A percentile compares a stretch with the other conserved stretches of the same genome.
Conservation (phyloP, 106 monocot species). For the Ottelia alismoides region DNA sequence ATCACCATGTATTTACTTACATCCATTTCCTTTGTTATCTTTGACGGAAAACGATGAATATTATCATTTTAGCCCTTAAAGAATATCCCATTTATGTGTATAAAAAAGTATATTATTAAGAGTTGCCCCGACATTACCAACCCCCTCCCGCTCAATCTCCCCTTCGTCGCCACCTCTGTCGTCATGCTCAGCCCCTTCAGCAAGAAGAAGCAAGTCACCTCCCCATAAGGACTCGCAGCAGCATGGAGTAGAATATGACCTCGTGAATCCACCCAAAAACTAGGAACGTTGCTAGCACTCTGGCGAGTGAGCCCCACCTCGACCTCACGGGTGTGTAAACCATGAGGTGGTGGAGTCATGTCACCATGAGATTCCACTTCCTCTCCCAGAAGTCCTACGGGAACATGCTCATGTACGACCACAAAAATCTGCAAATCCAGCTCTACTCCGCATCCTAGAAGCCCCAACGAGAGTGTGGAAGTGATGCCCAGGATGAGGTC, state of each 20-base stretch:
- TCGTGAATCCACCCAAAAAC: conserved; percentile 22
- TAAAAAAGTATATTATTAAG: no score
- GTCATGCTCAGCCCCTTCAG: conserved; percentile 9
- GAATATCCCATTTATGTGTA: no score
- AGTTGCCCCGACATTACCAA: no score
- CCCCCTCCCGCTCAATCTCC: not conserved
- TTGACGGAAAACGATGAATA: no score
- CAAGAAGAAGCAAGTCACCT: conserved; percentile 13
- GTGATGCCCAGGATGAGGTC: conserved; percentile 23
- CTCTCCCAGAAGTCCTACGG: conserved; percentile 23
- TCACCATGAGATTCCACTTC: conserved; percentile 21
- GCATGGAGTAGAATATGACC: conserved; percentile 13
- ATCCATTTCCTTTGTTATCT: no score
- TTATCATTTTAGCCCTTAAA: no score
- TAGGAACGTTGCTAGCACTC: conserved; percentile 5
- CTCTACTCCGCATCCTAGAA: conserved; percentile 11
- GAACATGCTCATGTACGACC: conserved; percentile 8
- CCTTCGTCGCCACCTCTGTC: conserved; percentile 10
- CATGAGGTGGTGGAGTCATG: conserved; percentile 6
- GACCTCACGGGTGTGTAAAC: conserved; percentile 9
- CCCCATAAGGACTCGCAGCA: conserved; percentile 1
- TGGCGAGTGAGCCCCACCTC: not conserved
- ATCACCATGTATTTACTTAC: no score
- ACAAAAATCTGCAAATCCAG: conserved; percentile 11
- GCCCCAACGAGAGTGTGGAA: conserved; percentile 1